phyloP scores from a whole-genome alignment of 2,329 filamentous ascomycete species.

The Clonostachys solani region DNA sequence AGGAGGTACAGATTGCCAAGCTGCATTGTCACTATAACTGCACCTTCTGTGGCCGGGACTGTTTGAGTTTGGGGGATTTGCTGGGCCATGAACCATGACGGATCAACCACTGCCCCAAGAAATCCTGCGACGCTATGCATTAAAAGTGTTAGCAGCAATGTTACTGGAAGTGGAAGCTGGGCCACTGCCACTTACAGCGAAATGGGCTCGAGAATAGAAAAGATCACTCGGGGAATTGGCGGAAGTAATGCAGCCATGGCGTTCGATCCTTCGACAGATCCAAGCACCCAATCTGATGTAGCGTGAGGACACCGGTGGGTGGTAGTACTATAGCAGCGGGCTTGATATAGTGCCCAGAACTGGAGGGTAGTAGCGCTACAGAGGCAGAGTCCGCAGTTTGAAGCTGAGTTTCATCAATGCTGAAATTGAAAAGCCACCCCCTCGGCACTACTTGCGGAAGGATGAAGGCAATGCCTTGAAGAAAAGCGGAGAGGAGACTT shows the following conservation, averaged over 20 bases:
- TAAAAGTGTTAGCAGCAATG: not conserved
- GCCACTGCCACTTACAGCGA: conserved; percentile 48
- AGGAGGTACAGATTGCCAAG: conserved; percentile 68
- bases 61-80: conserved; percentile 44
- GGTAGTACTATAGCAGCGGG: too few relatives aligned
- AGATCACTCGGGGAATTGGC: conserved; percentile 58
- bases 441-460: too few relatives aligned
- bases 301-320: too few relatives aligned
- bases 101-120: conserved; percentile 47
- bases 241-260: conserved; percentile 60
- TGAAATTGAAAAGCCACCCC: too few relatives aligned
- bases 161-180: not conserved
- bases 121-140: conserved; percentile 52
- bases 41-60: conserved; percentile 33
- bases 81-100: conserved; percentile 59
- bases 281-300: too few relatives aligned
- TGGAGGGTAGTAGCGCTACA: too few relatives aligned
- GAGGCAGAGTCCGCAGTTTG: too few relatives aligned
- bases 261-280: not conserved
- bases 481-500: too few relatives aligned
- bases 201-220: conserved; percentile 65
- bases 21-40: conserved; percentile 58
- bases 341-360: too few relatives aligned
- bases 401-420: too few relatives aligned
- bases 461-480: too few relatives aligned